phyloP scores from a whole-genome alignment of 345 rosid genomes.

The Bruguiera parviflora region DNA sequence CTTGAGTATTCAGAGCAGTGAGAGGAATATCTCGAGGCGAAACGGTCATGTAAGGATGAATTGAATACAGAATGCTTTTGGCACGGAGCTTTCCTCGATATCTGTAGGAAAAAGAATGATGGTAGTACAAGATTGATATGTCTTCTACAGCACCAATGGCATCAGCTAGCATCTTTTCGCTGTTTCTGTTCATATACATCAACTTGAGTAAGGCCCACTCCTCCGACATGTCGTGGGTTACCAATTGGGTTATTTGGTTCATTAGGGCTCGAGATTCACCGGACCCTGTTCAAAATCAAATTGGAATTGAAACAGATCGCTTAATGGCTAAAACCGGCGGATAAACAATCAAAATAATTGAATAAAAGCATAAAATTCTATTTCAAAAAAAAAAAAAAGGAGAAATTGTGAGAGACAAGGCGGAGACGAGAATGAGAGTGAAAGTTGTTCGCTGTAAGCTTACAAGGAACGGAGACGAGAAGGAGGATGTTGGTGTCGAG shows the following conservation, averaged over 20 bases:
- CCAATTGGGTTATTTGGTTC: slow-evolving; percentile 49
- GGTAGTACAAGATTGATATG: slow-evolving; percentile 50
- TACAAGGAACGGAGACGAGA: slow-evolving; percentile 75
- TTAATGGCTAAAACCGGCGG: too few relatives aligned
- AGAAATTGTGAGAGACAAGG: background rate
- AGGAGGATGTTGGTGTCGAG: slow-evolving; percentile 70
- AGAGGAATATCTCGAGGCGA: slow-evolving; percentile 57
- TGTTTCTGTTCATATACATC: slow-evolving; percentile 53
- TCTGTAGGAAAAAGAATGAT: slow-evolving; percentile 58
- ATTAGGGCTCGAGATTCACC: slow-evolving; percentile 81
- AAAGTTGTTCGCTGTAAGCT: background rate
- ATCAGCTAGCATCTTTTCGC: slow-evolving; percentile 60
- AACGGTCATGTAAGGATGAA: slow-evolving; percentile 43
- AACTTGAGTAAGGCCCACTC: slow-evolving; percentile 52
- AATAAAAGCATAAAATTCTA: too few relatives aligned
- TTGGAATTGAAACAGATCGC: background rate
- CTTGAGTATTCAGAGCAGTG: slow-evolving; percentile 33
- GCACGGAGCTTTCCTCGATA: slow-evolving; percentile 70
- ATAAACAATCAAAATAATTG: too few relatives aligned
- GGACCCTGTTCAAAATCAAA: slow-evolving; percentile 54
- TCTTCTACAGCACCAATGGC: slow-evolving; percentile 61
- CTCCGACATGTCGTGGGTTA: slow-evolving; percentile 21
- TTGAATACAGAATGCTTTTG: slow-evolving; percentile 45
- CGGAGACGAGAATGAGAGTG: background rate
- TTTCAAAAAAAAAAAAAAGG: background rate